Conservation (phyloP, 164 flowering plant species). For the Nelumbo lutea region DNA sequence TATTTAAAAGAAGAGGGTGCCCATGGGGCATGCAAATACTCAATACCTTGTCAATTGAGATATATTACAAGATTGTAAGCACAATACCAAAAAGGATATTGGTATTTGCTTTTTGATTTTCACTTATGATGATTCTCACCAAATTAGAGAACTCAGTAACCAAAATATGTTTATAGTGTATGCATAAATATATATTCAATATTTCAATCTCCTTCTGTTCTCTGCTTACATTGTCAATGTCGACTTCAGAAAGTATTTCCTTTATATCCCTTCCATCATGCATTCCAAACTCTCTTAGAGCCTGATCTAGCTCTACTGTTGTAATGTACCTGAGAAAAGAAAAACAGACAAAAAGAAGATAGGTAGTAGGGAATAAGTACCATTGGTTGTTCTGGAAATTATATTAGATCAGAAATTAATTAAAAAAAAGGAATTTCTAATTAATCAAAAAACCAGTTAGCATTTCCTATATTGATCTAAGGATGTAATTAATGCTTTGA, state of each 20-base stretch:
- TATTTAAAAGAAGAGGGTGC: too few relatives aligned
- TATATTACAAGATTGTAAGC: too few relatives aligned
- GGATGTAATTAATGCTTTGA: neutral
- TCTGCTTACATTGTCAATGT: slow-evolving; percentile 67
- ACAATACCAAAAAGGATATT: too few relatives aligned
- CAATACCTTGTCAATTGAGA: too few relatives aligned
- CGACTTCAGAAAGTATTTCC: slow-evolving; percentile 89
- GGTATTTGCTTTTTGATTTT: too few relatives aligned
- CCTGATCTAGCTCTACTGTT: slow-evolving; percentile 88
- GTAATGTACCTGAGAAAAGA: slow-evolving; percentile 65
- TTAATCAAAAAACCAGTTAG: neutral
- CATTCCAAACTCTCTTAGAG: slow-evolving; percentile 82
- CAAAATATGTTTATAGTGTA: slow-evolving; percentile 83
- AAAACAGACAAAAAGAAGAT: slow-evolving; percentile 25
- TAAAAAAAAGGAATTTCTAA: neutral
- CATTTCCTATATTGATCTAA: neutral
- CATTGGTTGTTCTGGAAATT: neutral
- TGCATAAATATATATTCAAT: slow-evolving; percentile 34
- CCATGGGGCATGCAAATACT: too few relatives aligned
- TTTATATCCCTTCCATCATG: slow-evolving; percentile 75
- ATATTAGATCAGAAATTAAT: neutral
- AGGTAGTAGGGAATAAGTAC: neutral
- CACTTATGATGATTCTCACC: too few relatives aligned
- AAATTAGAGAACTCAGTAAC: slow-evolving; percentile 35
- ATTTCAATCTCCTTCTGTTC: neutral